Conservation (phyloP, 257 asterid species). For the Fraxinus pennsylvanica region DNA sequence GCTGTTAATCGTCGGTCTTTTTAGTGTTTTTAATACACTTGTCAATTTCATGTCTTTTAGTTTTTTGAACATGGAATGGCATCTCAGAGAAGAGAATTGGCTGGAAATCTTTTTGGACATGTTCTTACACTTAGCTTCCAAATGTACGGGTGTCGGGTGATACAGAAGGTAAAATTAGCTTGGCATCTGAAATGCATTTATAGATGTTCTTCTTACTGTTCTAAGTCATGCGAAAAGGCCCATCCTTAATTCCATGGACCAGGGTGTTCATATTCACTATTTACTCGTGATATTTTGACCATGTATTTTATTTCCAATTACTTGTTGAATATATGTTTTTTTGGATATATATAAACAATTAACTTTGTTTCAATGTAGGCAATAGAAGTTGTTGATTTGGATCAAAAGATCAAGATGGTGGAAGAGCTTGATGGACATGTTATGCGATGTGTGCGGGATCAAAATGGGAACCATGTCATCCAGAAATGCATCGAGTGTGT, state of each 20-base stretch:
- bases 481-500: slow-evolving; percentile 84
- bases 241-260: not conserved
- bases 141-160: slow-evolving; percentile 91
- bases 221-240: not conserved
- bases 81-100: slow-evolving; percentile 64
- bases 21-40: not conserved
- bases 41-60: slow-evolving; percentile 32
- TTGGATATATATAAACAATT: not conserved
- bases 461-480: slow-evolving; percentile 88
- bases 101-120: slow-evolving; percentile 67
- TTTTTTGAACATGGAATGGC: slow-evolving; percentile 79
- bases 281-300: not conserved
- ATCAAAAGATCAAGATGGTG: slow-evolving; percentile 73
- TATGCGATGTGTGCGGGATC: slow-evolving; percentile 84
- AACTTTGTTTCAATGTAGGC: slow-evolving; percentile 43
- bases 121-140: slow-evolving; percentile 80
- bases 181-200: not conserved
- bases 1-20: not conserved
- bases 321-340: not conserved
- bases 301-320: not conserved
- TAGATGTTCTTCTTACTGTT: not conserved
- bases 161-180: slow-evolving; percentile 65
- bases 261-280: not conserved
- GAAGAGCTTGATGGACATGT: slow-evolving; percentile 79
- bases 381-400: slow-evolving; percentile 71